Evolutionary conservation across 2,329 filamentous ascomycete genomes (phyloP).

Genomic region (Paramyrothecium roridum): DNA sequence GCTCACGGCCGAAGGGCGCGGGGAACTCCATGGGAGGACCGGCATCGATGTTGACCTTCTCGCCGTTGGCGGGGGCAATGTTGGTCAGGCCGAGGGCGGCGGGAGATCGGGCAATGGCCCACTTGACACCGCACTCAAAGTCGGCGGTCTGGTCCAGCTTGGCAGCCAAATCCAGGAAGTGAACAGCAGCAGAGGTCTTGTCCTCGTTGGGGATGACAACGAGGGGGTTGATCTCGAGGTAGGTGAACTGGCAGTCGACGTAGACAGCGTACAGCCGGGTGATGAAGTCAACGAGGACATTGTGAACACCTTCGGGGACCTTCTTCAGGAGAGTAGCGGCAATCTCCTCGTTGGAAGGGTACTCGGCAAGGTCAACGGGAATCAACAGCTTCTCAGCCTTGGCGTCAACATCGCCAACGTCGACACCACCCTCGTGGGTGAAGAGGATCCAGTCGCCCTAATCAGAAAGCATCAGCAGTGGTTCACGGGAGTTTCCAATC

Average conservation of each 20-base stretch:
- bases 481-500: background rate
- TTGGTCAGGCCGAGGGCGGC: constrained; percentile 80
- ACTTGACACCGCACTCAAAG: constrained; percentile 98
- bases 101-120: constrained; percentile 92
- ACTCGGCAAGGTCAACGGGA: constrained; percentile 90
- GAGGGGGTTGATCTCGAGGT: constrained; percentile 99
- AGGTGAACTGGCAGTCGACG: constrained; percentile 99
- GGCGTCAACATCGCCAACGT: constrained; percentile 97
- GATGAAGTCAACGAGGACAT: constrained; percentile 99
- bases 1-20: constrained; percentile 95
- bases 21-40: constrained; percentile 99
- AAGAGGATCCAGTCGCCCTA: constrained; percentile 99
- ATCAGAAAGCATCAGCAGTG: constrained; percentile 16
- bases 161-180: constrained; percentile 97
- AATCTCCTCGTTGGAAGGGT: constrained; percentile 94
- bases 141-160: constrained; percentile 99
- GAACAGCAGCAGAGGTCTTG: constrained; percentile 86
- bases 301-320: constrained; percentile 93
- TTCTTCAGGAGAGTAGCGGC: constrained; percentile 82
- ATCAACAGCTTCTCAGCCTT: constrained; percentile 99
- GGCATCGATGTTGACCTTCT: constrained; percentile 89
- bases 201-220: constrained; percentile 95
- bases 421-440: constrained; percentile 98
- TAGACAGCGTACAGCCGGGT: constrained; percentile 97
- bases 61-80: constrained; percentile 57